Evolutionary conservation across 441 rosid species (phyloP), one percentile per base, ranked within the genome.

Genomic region (Syzygium malaccense): DNA sequence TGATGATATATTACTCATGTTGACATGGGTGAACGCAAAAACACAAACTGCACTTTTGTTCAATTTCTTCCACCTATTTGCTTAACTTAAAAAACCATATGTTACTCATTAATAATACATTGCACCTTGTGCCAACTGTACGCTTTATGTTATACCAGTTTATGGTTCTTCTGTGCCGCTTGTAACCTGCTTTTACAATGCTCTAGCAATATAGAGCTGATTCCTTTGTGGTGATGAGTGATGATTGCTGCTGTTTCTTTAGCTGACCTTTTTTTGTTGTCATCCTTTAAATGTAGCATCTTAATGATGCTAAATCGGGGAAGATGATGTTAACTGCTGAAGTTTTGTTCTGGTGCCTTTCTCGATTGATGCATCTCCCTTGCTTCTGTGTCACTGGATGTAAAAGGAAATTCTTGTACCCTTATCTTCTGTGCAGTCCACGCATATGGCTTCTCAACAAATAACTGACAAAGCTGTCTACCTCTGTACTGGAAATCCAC

Each of bases 401-500:
- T 64, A 7, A 55, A 79, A 79, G 68, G 6, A 57, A 14, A 53
- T 78, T 79, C 32, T 25, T 79, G 37, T 58, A 55, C 37, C 58
- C 80, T 87, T 88, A 87, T 66, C 86, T 91, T 87, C 84, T 89
- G 32, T 94, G 94, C 98, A 98, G 99, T 96, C 99, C 86, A 96
- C 99, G 56, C 95, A 96, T 91, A 97, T 97, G 99, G 99, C 99
- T 86, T 96, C 95, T 85, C 92, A 90, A 90, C 91, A 95, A 88
- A 96, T 97, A 88, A 96, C 98, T 53, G 99, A 96, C 90, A 97
- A 97, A 92, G 95, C 96, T 79, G 99, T 96, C 53, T 95, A 97
- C 92, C 96, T 94, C 66, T 97, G 99, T 93, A 98, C 99, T 0
- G 99, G 99, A 93, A 98, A 98, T 92, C 99, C 98, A 68, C 91